A percentile compares a stretch with the other conserved stretches of the same genome.
Conservation (phyloP, 169 alveolate species). For the Plasmodium billcollinsi region DNA sequence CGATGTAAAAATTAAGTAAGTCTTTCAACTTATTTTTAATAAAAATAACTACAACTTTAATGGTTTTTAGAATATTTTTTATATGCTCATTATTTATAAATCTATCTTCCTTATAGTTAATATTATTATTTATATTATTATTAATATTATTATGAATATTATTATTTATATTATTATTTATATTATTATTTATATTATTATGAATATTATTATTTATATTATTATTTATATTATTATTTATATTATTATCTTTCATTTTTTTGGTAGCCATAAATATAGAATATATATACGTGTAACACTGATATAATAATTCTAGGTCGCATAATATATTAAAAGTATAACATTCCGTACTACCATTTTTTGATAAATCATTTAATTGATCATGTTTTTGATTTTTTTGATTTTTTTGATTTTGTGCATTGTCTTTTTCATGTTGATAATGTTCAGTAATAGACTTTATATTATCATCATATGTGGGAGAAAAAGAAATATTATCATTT, state of each 20-base stretch:
- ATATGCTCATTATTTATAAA: not conserved
- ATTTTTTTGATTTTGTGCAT: not conserved
- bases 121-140: conserved; percentile 14
- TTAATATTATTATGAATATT: not conserved
- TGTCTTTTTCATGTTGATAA: not conserved
- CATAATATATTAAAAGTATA: conserved; percentile 20
- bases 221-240: too few species aligned
- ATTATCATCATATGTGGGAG: too few species aligned
- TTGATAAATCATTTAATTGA: too few species aligned
- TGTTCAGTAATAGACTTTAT: too few species aligned
- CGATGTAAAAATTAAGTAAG: conserved; percentile 5
- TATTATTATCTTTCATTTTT: conserved; percentile 20
- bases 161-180: not conserved
- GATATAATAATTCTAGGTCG: conserved; percentile 33
- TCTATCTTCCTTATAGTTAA: too few species aligned
- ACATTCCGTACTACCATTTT: not conserved
- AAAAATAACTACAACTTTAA: not conserved
- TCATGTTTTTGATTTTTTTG: not conserved
- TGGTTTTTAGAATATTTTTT: not conserved
- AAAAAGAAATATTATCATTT: not conserved
- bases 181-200: too few species aligned
- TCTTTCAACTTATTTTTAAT: not conserved
- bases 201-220: not conserved
- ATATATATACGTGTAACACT: conserved; percentile 37
- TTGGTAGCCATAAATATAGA: conserved; percentile 17